Evolutionary conservation across 129 eudicot species (phyloP).

Genomic region (Helichrysum umbraculigerum): DNA sequence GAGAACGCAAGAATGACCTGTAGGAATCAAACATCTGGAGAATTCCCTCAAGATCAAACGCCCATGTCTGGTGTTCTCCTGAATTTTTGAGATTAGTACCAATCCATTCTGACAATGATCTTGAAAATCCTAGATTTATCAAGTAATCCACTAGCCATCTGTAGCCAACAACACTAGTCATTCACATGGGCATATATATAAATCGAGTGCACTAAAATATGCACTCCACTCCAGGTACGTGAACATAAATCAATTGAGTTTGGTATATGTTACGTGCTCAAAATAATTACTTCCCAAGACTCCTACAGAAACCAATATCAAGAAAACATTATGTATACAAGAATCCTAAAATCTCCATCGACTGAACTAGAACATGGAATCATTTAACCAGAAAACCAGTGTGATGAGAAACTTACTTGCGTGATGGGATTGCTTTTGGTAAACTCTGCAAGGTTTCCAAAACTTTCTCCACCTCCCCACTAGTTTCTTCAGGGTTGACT

Average conservation of each 20-base stretch:
- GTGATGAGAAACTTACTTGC: slow-evolving; percentile 54
- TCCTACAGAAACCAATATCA: not conserved
- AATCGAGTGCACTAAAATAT: not conserved
- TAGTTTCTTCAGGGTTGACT: slow-evolving; percentile 55
- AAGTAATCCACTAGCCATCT: slow-evolving; percentile 96
- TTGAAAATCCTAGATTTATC: slow-evolving; percentile 76
- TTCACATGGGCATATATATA: not conserved
- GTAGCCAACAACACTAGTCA: slow-evolving; percentile 18
- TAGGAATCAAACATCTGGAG: slow-evolving; percentile 86
- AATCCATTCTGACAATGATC: slow-evolving; percentile 82
- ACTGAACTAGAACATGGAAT: not conserved
- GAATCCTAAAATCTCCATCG: not conserved
- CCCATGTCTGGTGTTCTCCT: slow-evolving; percentile 74
- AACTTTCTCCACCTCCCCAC: slow-evolving; percentile 94
- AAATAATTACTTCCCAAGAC: not conserved
- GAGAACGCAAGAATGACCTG: slow-evolving; percentile 10
- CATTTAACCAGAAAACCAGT: not conserved
- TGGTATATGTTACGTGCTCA: not conserved
- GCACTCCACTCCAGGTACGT: not conserved
- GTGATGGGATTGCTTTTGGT: slow-evolving; percentile 72
- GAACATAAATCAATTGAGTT: no score
- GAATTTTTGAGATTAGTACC: slow-evolving; percentile 85
- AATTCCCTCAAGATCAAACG: slow-evolving; percentile 85
- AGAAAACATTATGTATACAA: not conserved
- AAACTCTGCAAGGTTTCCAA: slow-evolving; percentile 79